Percentiles rank a stretch among this genome's conserved stretches.
Evolutionary conservation across 352 stramenopile species (phyloP).

Genomic region (Plasmopara viticola): DNA sequence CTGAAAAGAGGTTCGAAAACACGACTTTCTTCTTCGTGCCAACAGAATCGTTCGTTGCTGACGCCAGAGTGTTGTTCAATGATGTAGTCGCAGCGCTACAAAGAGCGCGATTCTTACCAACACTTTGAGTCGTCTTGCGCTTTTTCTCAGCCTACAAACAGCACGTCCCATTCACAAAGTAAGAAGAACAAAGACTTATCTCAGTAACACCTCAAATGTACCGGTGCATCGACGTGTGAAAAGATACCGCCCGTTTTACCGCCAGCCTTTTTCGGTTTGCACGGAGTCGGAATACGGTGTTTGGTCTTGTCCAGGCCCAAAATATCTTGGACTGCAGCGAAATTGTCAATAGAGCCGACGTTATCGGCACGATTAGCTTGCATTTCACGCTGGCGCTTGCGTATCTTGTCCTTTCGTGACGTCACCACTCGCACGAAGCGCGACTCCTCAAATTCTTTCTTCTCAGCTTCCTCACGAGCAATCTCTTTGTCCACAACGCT

Average conservation of each 20-base stretch:
- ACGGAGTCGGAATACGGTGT: conserved; percentile 48
- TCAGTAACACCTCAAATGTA: conserved; percentile 9
- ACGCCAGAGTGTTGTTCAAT: neutral
- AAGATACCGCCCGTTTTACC: conserved; percentile 83
- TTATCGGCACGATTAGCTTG: conserved; percentile 66
- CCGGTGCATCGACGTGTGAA: conserved; percentile 59
- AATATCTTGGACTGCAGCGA: conserved; percentile 74
- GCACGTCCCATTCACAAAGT: neutral
- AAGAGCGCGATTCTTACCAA: conserved; percentile 2
- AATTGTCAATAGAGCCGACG: conserved; percentile 84
- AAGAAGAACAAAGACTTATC: too few species aligned
- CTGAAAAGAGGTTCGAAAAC: conserved; percentile 67
- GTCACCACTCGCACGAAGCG: conserved; percentile 83
- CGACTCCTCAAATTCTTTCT: conserved; percentile 80
- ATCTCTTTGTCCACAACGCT: conserved; percentile 77
- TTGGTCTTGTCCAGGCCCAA: conserved; percentile 68
- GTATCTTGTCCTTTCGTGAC: conserved; percentile 84
- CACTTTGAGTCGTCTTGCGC: conserved; percentile 31
- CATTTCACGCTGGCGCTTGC: conserved; percentile 78
- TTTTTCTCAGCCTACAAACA: conserved; percentile 56
- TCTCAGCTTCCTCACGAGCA: conserved; percentile 73
- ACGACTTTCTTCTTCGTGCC: conserved; percentile 80
- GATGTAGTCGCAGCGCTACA: conserved; percentile 1
- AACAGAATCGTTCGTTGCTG: conserved; percentile 15
- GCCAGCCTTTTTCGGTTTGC: conserved; percentile 45